Base-by-base conservation (phyloP, 305 asterid genomes). In the Fraxinus velutina region DNA sequence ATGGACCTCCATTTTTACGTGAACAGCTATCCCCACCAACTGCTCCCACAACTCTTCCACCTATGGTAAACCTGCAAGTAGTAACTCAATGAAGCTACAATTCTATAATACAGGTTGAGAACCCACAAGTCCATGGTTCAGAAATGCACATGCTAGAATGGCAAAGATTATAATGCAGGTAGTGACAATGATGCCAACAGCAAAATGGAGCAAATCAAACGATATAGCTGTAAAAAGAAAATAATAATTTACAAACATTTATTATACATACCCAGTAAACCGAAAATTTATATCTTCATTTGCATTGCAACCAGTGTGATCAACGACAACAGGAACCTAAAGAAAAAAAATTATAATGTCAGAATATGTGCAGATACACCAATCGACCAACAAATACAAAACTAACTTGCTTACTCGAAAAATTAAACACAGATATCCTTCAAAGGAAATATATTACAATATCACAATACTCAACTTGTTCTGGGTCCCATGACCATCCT, bases 231-330 rank as follows among this genome's bases (percentile, higher is more conserved):
- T 21, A 24, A 64, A 55, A 79, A 74, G 22, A 84, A 78, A 68
- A 75, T 79, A 30, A 47, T 9, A 57, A 80, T 47, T 75, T 73
- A 77, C 32, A 15, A 85, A 76, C 34, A 44, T 75, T 32, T 42
- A 76, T 70, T 72, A 29, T 29, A 85, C 90, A 57, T 70, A 93
- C 99, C 99, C 99, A 30, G 98, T 95, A 87, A 92, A 95, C 81
- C 83, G 92, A 86, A 95, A 95, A 87, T 95, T 92, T 80, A 95
- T 90, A 86, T 95, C 99, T 92, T 93, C 93, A 78, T 95, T 95
- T 78, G 89, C 92, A 79, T 93, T 95, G 87, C 99, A 95, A 86
- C 98, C 97, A 78, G 90, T 77, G 84, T 92, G 92, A 87, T 95
- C 96, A 85, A 95, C 93, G 79, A 85, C 87, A 79, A 91, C 91